A percentile compares a stretch with the other conserved stretches of the same genome.
Evolutionary conservation across 2,329 filamentous ascomycete species (phyloP).

Genomic region (Leptodontidium sp.): DNA sequence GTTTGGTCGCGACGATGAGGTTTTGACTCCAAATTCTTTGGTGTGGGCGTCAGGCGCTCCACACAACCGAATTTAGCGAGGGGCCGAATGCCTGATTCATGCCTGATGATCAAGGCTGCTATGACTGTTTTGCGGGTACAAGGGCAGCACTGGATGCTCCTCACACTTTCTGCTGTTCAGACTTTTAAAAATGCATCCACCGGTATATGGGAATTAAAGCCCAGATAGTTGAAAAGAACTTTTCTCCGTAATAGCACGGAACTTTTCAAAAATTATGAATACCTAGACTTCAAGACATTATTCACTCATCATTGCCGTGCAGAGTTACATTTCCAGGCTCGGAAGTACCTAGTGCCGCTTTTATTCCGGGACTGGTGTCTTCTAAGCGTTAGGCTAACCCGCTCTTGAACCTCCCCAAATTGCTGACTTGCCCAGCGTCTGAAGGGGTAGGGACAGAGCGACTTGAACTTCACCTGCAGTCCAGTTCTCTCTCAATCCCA

Average conservation of each 20-base stretch:
- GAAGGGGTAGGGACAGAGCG: conserved; percentile 16
- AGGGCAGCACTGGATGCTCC: not conserved
- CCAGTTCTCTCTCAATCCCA: not conserved
- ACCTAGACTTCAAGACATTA: not conserved
- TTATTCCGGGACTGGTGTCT: not conserved
- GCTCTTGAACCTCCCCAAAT: conserved; percentile 15
- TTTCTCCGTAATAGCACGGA: too few relatives aligned
- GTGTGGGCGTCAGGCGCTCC: conserved; percentile 9
- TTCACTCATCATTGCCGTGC: not conserved
- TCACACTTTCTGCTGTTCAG: not conserved
- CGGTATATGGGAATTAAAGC: too few relatives aligned
- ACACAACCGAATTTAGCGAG: conserved; percentile 10
- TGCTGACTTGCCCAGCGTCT: conserved; percentile 16
- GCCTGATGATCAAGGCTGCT: not conserved
- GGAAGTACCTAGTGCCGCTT: not conserved
- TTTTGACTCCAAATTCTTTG: conserved; percentile 11
- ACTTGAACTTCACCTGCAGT: not conserved
- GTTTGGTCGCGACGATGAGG: conserved; percentile 21
- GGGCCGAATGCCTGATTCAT: conserved; percentile 5
- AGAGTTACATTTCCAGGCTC: not conserved
- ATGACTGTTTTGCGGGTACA: not conserved
- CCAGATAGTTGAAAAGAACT: too few relatives aligned
- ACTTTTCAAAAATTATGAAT: too few relatives aligned
- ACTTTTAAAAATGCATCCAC: not conserved
- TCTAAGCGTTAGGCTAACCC: conserved; percentile 16